Conservation (phyloP, 225 moss, liverwort and hornwort species). For the Polytrichum formosum region DNA sequence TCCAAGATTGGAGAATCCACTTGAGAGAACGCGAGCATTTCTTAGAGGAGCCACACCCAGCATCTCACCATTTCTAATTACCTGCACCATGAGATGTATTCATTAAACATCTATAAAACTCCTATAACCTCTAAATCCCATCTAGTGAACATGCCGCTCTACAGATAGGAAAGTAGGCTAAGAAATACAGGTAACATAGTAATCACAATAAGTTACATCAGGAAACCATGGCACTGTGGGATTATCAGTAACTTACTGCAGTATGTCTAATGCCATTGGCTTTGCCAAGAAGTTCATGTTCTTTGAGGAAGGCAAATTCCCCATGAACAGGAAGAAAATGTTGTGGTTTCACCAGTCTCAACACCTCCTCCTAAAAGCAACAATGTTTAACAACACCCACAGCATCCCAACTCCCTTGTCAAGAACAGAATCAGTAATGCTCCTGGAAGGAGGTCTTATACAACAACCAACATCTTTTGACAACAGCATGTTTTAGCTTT, state of each 20-base stretch:
- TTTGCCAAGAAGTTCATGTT: constrained; percentile 91
- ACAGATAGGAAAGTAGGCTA: too few relatives aligned
- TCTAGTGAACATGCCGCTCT: too few relatives aligned
- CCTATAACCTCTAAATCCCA: too few relatives aligned
- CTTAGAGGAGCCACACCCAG: constrained; percentile 96
- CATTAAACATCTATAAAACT: too few relatives aligned
- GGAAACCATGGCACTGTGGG: too few relatives aligned
- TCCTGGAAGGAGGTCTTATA: too few relatives aligned
- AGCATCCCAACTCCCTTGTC: too few relatives aligned
- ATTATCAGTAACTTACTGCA: constrained; percentile 44
- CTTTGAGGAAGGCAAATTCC: constrained; percentile 91
- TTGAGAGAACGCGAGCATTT: constrained; percentile 92
- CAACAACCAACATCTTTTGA: too few relatives aligned
- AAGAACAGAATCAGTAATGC: too few relatives aligned
- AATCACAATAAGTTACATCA: too few relatives aligned
- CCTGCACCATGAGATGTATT: constrained; percentile 40
- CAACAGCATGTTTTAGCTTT: too few relatives aligned
- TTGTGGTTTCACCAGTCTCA: constrained; percentile 96
- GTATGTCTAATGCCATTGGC: constrained; percentile 90
- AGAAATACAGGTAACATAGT: too few relatives aligned
- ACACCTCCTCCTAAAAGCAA: constrained; percentile 80
- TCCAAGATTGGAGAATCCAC: constrained; percentile 85
- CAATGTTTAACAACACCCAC: background rate
- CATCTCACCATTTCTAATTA: constrained; percentile 99
- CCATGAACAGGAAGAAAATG: constrained; percentile 98